phyloP scores from a whole-genome alignment of 768 basidiomycete genomes.

The Kwoniella europaea region DNA sequence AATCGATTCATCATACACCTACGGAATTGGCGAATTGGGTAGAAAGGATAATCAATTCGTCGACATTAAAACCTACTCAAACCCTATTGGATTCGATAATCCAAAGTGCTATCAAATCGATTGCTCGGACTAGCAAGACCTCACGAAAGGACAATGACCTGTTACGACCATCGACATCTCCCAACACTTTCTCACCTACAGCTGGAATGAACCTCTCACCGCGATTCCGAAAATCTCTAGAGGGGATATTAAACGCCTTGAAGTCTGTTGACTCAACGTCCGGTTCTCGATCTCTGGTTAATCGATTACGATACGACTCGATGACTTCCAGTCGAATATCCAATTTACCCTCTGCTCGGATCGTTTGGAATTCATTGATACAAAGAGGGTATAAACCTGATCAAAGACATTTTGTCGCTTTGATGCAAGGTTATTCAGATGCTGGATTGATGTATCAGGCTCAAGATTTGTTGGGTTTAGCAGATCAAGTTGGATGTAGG shows the following conservation, averaged over 20 bases:
- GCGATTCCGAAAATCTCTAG: slow-evolving; percentile 11
- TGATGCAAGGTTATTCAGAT: slow-evolving; percentile 42
- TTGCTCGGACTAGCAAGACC: not conserved
- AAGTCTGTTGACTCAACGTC: not conserved
- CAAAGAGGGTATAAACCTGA: slow-evolving; percentile 37
- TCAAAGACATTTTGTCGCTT: slow-evolving; percentile 32
- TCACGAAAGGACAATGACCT: not conserved
- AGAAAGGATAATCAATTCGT: slow-evolving; percentile 7
- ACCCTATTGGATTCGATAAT: slow-evolving; percentile 32
- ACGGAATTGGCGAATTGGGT: slow-evolving; percentile 27
- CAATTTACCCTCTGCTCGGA: slow-evolving; percentile 31
- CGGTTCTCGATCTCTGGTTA: slow-evolving; percentile 28
- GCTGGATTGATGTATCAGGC: slow-evolving; percentile 38
- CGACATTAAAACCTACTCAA: slow-evolving; percentile 18
- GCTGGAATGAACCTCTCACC: slow-evolving; percentile 8
- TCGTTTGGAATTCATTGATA: slow-evolving; percentile 39
- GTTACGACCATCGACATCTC: not conserved
- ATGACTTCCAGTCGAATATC: slow-evolving; percentile 5
- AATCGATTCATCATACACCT: slow-evolving; percentile 5
- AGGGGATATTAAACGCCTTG: slow-evolving; percentile 23
- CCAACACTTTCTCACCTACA: slow-evolving; percentile 12
- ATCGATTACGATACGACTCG: slow-evolving; percentile 37
- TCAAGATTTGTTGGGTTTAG: slow-evolving; percentile 20
- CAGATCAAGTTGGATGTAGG: slow-evolving; percentile 13
- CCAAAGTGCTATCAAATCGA: not conserved